Base-by-base conservation (phyloP, 1,284 basidiomycete species). In the Sporisorium reilianum region DNA sequence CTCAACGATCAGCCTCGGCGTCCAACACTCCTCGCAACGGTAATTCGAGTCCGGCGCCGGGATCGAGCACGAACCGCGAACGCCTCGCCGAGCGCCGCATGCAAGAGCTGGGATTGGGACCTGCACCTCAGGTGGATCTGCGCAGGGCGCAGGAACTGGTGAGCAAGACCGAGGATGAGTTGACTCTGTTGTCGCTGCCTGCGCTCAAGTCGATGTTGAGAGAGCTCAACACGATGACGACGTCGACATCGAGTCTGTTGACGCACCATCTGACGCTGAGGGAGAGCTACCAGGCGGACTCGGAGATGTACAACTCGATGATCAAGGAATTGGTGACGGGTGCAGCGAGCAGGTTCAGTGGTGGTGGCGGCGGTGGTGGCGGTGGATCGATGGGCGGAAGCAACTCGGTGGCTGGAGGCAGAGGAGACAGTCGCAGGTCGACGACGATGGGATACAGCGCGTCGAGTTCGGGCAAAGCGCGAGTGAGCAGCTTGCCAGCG, bases 291-390 rank as follows among this genome's bases (percentile, higher is more conserved):
- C 46, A 66, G 25, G 73, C 81, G 9, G 82, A 84, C 42, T 68
- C 77, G 42, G 82, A 84, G 58, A 77, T 82, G 75, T 83, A 79
- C 68, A 79, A 84, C 20, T 74, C 72, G 28, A 81, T 83, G 70
- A 84, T 84, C 66, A 77, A 78, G 62, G 80, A 84, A 41, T 60
- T 84, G 20, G 82, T 84, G 26, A 75, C 78, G 5, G 82, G 82
- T 9, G 82, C 81, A 7, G 75, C 79, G 14, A 77, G 55, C 36
- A 48, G 79, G 5, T 55, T 80, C 22, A 62, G 68, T 30, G 55
- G 62, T 32, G 50, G 61, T 22, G 52, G 45, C n/a, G 42, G 55
- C 26, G 26, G 55, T 18, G n/a, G n/a, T 30, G 28, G 5, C 28
- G 28, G 28, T 30, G 55, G 45, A 48, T 56, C 49, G 12, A 16